A percentile compares a stretch with the other conserved stretches of the same genome.
Evolutionary conservation across 805 yeast genomes (phyloP).

Genomic region (Candida schatavii): DNA sequence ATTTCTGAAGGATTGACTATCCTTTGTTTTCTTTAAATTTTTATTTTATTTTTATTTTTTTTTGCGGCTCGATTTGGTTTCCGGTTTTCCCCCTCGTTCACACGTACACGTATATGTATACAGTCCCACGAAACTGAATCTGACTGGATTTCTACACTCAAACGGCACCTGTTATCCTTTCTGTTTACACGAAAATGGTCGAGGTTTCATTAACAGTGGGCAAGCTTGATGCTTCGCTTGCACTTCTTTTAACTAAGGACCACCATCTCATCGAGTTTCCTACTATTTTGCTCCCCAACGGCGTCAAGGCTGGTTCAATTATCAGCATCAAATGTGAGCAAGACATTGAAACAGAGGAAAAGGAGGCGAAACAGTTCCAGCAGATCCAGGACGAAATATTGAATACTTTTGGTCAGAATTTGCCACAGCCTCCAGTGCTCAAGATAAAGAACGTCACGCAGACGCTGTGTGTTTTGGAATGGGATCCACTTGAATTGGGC

Average conservation of each 20-base stretch:
- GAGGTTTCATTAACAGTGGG: slow-evolving; percentile 94
- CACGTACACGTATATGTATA: too few relatives aligned
- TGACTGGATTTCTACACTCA: too few relatives aligned
- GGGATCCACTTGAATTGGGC: slow-evolving; percentile 86
- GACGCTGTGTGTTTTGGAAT: slow-evolving; percentile 89
- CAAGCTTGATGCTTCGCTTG: slow-evolving; percentile 91
- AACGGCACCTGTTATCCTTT: too few relatives aligned
- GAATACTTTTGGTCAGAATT: slow-evolving; percentile 64
- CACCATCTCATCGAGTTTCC: slow-evolving; percentile 97
- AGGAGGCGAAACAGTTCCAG: slow-evolving; percentile 58
- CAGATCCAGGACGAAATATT: slow-evolving; percentile 71
- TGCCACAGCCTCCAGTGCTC: slow-evolving; percentile 71
- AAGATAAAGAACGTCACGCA: slow-evolving; percentile 80
- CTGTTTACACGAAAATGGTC: slow-evolving; percentile 65
- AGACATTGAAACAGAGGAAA: slow-evolving; percentile 61
- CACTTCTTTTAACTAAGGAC: slow-evolving; percentile 82
- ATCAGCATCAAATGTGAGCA: slow-evolving; percentile 82
- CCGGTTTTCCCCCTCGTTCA: too few relatives aligned
- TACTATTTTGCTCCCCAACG: slow-evolving; percentile 86
- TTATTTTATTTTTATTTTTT: too few relatives aligned
- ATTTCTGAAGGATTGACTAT: not conserved
- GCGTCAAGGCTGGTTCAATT: slow-evolving; percentile 88
- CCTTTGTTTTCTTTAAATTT: too few relatives aligned
- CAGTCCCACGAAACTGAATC: too few relatives aligned
- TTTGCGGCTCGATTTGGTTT: too few relatives aligned